Base-by-base conservation (phyloP, 768 basidiomycete species). In the Amanita thiersii region DNA sequence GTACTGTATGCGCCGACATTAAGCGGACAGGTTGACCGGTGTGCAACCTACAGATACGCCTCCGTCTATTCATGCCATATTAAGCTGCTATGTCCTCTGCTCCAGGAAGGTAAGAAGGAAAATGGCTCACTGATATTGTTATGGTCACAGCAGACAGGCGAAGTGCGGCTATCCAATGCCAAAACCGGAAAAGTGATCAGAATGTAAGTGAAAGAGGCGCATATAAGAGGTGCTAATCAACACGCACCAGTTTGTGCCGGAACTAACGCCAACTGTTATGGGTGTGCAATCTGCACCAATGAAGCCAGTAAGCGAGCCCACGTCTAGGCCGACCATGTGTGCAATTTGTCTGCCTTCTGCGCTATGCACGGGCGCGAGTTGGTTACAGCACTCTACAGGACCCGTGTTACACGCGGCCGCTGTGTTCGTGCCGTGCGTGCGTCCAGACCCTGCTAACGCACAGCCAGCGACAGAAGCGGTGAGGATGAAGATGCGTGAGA, bases 371-470 rank as follows among this genome's bases (percentile, higher is more conserved):
- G 35, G 35, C 18, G 35, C 18, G 12, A 37, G 6, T 17, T 11
- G 11, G 18, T 37, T 15, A 20, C 35, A 37, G 19, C 35, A 37
- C 19, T 37, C 35, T 17, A 37, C 18, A 37, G 35, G 35, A 20
- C 35, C 35, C 11, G 35, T 37, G 19, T 37, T 5, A 18, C 35
- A 37, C 7, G 6, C 21, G 5, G 35, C n/a, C 11, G 17, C 35
- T 17, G 15, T 37, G n/a, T n/a, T n/a, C n/a, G n/a, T n/a, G n/a
- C n/a, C n/a, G n/a, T n/a, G n/a, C n/a, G n/a, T n/a, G n/a, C n/a
- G n/a, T n/a, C n/a, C n/a, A n/a, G n/a, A n/a, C n/a, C 11, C 11
- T 20, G 4, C 18, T 5, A 7, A 20, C 18, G 7, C 17, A 18
- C 15, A 20, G 11, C 35, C 35, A n/a, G 19, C 4, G 19, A n/a